Evolutionary conservation across 768 basidiomycete species (phyloP).

Genomic region (Udeniomyces megalosporus): DNA sequence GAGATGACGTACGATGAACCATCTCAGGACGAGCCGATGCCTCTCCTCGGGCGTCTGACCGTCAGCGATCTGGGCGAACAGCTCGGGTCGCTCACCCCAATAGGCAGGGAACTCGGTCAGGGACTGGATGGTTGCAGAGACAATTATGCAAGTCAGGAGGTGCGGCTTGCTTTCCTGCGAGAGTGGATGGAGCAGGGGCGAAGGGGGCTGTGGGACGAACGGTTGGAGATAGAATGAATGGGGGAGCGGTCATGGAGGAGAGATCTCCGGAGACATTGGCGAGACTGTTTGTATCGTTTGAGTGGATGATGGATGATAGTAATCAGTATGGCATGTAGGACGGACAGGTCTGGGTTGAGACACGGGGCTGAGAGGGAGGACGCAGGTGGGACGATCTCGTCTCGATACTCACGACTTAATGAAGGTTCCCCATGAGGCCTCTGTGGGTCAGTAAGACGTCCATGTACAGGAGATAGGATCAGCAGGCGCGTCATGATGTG

Average conservation of each 20-base stretch:
- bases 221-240: slow-evolving; percentile 19
- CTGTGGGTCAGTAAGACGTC: too few relatives aligned
- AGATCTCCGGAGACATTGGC: slow-evolving; percentile 22
- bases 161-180: too few relatives aligned
- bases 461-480: too few relatives aligned
- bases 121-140: neutral
- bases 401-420: slow-evolving; percentile 79
- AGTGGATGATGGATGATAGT: slow-evolving; percentile 11
- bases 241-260: slow-evolving; percentile 32
- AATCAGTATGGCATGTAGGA: neutral
- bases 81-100: slow-evolving; percentile 86
- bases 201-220: neutral
- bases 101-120: slow-evolving; percentile 40
- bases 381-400: slow-evolving; percentile 77
- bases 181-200: too few relatives aligned
- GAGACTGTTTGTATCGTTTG: slow-evolving; percentile 15
- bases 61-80: slow-evolving; percentile 73
- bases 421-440: slow-evolving; percentile 75
- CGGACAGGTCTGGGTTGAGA: slow-evolving; percentile 17
- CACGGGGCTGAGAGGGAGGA: slow-evolving; percentile 40
- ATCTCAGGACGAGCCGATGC: slow-evolving; percentile 63
- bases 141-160: slow-evolving; percentile 13
- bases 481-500: neutral
- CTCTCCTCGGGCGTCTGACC: slow-evolving; percentile 58
- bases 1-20: slow-evolving; percentile 64